Evolutionary conservation across 768 basidiomycete species (phyloP).

Genomic region (Kwoniella dendrophila): DNA sequence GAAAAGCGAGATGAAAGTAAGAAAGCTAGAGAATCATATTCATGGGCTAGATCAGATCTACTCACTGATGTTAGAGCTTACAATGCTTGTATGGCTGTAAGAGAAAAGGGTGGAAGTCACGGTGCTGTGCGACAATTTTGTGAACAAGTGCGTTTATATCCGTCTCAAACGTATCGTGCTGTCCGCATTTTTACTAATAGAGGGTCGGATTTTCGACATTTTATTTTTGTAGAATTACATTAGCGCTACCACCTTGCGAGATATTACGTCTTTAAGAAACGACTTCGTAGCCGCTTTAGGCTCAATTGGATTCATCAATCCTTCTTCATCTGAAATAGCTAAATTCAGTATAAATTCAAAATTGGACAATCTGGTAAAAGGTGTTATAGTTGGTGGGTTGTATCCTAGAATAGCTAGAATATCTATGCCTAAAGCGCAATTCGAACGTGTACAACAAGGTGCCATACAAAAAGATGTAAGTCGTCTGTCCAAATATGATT

Average conservation of each 20-base stretch:
- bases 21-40: conserved; percentile 70
- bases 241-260: conserved; percentile 69
- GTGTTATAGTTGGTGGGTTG: conserved; percentile 79
- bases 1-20: conserved; percentile 81
- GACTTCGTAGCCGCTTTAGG: conserved; percentile 74
- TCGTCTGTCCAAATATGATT: too few relatives aligned
- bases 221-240: conserved; percentile 72
- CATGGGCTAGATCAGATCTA: conserved; percentile 75
- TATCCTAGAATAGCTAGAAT: conserved; percentile 82
- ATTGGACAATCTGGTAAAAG: conserved; percentile 77
- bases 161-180: too few relatives aligned
- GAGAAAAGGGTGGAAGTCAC: conserved; percentile 62
- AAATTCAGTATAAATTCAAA: conserved; percentile 67
- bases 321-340: conserved; percentile 15
- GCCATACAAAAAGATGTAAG: conserved; percentile 72
- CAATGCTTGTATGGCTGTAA: conserved; percentile 58
- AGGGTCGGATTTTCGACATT: too few relatives aligned
- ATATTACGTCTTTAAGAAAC: conserved; percentile 72
- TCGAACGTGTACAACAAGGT: conserved; percentile 81
- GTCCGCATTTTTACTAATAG: too few relatives aligned
- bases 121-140: conserved; percentile 67
- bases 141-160: conserved; percentile 61
- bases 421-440: conserved; percentile 73
- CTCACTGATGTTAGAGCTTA: conserved; percentile 80
- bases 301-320: conserved; percentile 68